Evolutionary conservation across 2,329 filamentous ascomycete genomes (phyloP).

Genomic region (Calonectria henricotiae): DNA sequence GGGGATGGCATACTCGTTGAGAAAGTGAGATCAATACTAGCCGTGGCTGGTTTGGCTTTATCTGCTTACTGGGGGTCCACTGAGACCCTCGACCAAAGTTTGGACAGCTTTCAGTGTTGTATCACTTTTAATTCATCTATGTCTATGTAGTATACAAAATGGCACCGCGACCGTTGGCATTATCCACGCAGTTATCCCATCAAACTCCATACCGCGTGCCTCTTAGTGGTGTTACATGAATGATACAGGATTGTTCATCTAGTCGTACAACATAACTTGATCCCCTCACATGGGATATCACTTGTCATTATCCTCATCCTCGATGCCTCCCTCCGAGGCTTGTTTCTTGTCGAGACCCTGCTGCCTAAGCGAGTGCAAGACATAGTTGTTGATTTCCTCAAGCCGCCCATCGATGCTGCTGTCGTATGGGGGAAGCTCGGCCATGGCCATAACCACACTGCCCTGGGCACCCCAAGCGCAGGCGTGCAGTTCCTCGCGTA

Average conservation of each 20-base stretch:
- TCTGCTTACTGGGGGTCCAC: background rate
- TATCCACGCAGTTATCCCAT: slow-evolving; percentile 6
- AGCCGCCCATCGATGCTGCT: slow-evolving; percentile 49
- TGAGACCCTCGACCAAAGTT: too few relatives aligned
- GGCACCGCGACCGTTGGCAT: background rate
- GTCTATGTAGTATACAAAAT: slow-evolving; percentile 29
- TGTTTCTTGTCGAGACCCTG: slow-evolving; percentile 21
- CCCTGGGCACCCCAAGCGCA: slow-evolving; percentile 60
- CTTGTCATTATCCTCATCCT: slow-evolving; percentile 17
- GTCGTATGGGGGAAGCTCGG: slow-evolving; percentile 58
- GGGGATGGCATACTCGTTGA: too few relatives aligned
- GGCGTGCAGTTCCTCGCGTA: slow-evolving; percentile 56
- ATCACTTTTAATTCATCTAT: slow-evolving; percentile 10
- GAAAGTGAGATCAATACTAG: background rate
- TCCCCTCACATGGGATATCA: slow-evolving; percentile 5
- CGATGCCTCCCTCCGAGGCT: background rate
- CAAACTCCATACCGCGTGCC: slow-evolving; percentile 20
- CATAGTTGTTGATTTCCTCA: slow-evolving; percentile 30
- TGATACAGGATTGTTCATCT: slow-evolving; percentile 23
- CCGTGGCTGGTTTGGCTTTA: background rate
- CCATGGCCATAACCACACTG: slow-evolving; percentile 60
- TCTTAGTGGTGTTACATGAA: slow-evolving; percentile 30
- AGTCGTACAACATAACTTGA: slow-evolving; percentile 1
- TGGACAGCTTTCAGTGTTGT: background rate
- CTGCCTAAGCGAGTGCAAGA: slow-evolving; percentile 27